Base-by-base conservation (phyloP, 2,329 filamentous ascomycete species). In the Aspergillus hortae region DNA sequence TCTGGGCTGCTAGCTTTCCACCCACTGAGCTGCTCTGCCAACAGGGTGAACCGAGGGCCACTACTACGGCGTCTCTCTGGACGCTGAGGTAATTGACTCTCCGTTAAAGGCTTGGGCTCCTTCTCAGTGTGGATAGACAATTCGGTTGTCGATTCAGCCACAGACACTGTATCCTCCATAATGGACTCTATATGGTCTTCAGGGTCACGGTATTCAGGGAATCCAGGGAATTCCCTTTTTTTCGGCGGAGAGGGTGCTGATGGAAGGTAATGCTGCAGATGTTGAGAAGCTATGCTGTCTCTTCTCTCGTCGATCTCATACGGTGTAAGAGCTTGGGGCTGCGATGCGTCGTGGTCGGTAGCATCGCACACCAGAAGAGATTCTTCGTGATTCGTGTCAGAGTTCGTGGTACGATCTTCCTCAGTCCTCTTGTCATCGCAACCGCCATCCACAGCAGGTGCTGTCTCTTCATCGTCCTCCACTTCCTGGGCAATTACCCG, bases 1-100 rank as follows among this genome's bases (percentile, higher is more conserved):
- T 80, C 62, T 2, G 84, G 83, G 56, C 82, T 87, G 21, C 76
- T 76, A 1, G 85, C 77, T 56, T 79, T 78, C 87, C 87, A 90
- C 21, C 78, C 76, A 53, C 74, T 79, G 4, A 89, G 71, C 60
- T 86, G 80, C 35, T 80, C 74, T 4, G 82, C 82, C 35, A 90
- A 72, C 21, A 85, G 83, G 1, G 84, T 87, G 56, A 88, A 86
- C 2, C 84, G 83, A 47, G 82, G 64, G 15, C 72, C 71, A 27
- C 49, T 56, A 38, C 55, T 61, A 43, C 55, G 50, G 19, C 53
- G 42, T 27, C 65, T 55, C 32, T 48, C 50, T 15, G 21, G 10
- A 2, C 4, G n/a, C 6, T 32, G 17, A 21, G 35, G 5, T 32
- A 41, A 17, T 10, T 21, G 40, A 15, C 12, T 15, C 12, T 25